Percentiles rank a stretch among this genome's conserved stretches.
phyloP scores from a whole-genome alignment of 805 yeast genomes.

The Sugiyamaella smithiae region DNA sequence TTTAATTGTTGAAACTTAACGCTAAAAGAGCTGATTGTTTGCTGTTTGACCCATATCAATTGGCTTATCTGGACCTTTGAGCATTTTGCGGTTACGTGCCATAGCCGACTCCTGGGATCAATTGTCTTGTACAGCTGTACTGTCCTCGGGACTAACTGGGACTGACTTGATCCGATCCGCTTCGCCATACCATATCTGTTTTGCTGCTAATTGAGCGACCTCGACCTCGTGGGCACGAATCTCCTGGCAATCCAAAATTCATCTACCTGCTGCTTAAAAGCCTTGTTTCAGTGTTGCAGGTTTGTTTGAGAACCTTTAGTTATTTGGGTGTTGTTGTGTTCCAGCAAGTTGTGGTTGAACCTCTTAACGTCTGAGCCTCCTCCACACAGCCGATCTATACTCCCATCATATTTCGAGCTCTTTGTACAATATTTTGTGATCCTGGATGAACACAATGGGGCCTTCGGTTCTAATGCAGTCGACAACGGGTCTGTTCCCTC shows the following conservation, averaged over 20 bases:
- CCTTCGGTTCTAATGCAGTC: slow-evolving; percentile 6
- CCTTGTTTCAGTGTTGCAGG: no score
- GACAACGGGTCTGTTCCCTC: slow-evolving; percentile 4
- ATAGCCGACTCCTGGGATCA: neutral
- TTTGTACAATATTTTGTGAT: no score
- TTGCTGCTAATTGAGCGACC: neutral
- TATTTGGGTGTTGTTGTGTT: neutral
- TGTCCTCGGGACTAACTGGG: neutral
- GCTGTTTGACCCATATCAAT: no score
- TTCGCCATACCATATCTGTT: neutral
- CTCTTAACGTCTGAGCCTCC: no score
- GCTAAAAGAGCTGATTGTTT: neutral
- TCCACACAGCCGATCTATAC: neutral
- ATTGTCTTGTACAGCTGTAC: neutral
- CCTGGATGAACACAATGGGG: slow-evolving; percentile 1
- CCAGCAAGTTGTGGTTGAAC: no score
- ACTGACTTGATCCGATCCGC: neutral
- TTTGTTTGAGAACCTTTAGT: neutral
- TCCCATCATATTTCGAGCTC: no score
- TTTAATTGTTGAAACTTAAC: slow-evolving; percentile 5
- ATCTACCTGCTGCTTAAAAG: no score
- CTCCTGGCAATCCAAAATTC: no score
- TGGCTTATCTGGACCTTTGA: no score
- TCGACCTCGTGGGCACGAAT: no score
- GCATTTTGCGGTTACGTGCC: no score